Evolutionary conservation across 768 basidiomycete genomes (phyloP).

Genomic region (Lactarius trivialis): DNA sequence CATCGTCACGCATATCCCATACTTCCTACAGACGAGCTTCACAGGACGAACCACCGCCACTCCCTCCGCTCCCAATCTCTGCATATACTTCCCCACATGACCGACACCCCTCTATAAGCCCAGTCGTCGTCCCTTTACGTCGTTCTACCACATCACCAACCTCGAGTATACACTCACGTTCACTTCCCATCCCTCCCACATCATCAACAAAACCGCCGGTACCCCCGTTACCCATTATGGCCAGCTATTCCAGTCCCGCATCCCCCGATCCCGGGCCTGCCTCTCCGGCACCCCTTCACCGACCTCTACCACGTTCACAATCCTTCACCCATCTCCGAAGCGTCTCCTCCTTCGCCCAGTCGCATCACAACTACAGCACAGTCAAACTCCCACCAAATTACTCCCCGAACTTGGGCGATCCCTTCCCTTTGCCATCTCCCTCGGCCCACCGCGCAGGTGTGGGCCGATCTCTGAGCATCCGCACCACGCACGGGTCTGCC

Average conservation of each 20-base stretch:
- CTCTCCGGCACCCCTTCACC: background rate
- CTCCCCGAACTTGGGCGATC: background rate
- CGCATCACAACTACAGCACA: background rate
- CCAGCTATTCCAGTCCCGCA: background rate
- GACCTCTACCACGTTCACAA: background rate
- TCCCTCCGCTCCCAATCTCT: background rate
- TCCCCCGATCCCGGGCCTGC: background rate
- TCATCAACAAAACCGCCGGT: slow-evolving; percentile 3
- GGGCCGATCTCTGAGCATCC: background rate
- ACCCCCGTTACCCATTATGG: background rate
- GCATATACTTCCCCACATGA: background rate
- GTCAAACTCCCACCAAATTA: slow-evolving; percentile 16
- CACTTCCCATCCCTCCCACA: slow-evolving; percentile 6
- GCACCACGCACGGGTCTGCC: background rate
- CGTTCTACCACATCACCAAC: background rate
- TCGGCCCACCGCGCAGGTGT: background rate
- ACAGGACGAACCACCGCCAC: background rate
- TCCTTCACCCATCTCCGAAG: background rate
- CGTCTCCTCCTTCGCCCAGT: background rate
- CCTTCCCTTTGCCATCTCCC: background rate
- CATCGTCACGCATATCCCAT: background rate
- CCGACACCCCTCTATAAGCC: background rate
- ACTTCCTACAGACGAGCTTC: background rate
- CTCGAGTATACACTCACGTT: slow-evolving; percentile 12
- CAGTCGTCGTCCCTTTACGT: background rate